phyloP scores from a whole-genome alignment of 2,329 filamentous ascomycete genomes.

The Alternaria alternata region DNA sequence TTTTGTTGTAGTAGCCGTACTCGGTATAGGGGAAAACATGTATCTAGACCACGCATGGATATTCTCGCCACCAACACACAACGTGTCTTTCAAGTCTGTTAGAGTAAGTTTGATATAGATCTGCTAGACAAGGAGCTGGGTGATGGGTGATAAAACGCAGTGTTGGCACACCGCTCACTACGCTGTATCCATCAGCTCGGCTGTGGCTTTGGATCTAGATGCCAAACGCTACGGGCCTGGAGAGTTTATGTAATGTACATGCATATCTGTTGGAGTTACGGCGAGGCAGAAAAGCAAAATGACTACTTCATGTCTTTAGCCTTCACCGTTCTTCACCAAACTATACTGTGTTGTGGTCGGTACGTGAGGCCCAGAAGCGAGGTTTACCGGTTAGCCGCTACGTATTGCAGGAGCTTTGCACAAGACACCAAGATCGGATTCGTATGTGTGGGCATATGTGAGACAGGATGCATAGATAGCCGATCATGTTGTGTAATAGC shows the following conservation, averaged over 20 bases:
- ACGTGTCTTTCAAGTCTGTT: background rate
- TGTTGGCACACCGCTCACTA: background rate
- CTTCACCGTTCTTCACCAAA: background rate
- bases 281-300: background rate
- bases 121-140: background rate
- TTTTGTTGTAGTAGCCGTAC: too few relatives aligned
- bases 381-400: background rate
- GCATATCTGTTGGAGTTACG: background rate
- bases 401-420: background rate
- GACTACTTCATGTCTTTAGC: background rate
- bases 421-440: background rate
- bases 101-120: background rate
- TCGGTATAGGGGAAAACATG: background rate
- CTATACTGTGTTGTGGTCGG: background rate
- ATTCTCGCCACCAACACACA: background rate
- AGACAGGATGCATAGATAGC: background rate
- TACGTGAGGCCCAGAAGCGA: background rate
- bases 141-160: background rate
- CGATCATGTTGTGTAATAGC: background rate
- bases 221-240: background rate
- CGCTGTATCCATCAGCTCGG: background rate
- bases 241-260: background rate
- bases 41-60: background rate
- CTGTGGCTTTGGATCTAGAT: background rate
- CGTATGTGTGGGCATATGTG: background rate